Evolutionary conservation across 1,139 yeast species (phyloP).

Genomic region (Eremothecium cymbalariae): DNA sequence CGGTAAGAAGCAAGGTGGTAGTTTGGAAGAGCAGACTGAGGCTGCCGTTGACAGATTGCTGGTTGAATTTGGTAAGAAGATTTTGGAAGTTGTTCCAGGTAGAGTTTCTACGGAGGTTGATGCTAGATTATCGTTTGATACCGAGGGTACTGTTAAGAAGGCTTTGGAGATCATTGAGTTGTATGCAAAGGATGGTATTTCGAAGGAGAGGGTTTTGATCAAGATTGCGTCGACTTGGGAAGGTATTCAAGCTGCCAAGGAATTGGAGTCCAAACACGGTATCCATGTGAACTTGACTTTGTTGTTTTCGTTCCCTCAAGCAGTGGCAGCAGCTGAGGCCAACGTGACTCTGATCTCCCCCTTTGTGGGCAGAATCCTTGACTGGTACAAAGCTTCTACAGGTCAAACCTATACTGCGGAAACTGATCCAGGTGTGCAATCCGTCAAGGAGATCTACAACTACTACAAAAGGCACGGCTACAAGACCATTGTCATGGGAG

Average conservation of each 20-base stretch:
- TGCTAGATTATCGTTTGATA: slow-evolving; percentile 94
- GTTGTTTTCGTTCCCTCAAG: slow-evolving; percentile 91
- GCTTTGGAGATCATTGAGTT: slow-evolving; percentile 81
- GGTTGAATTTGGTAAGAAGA: slow-evolving; percentile 93
- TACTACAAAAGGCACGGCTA: slow-evolving; percentile 96
- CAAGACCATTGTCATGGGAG: slow-evolving; percentile 99
- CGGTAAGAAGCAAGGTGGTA: slow-evolving; percentile 55
- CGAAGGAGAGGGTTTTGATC: slow-evolving; percentile 84
- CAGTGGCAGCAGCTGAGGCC: slow-evolving; percentile 99
- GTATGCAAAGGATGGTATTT: slow-evolving; percentile 75
- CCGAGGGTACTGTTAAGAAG: slow-evolving; percentile 85
- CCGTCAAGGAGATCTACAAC: slow-evolving; percentile 85
- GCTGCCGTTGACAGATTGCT: slow-evolving; percentile 85
- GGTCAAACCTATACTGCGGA: slow-evolving; percentile 78
- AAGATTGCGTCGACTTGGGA: slow-evolving; percentile 98
- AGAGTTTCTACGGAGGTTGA: slow-evolving; percentile 99
- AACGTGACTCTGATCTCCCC: slow-evolving; percentile 93
- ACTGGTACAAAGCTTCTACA: slow-evolving; percentile 94
- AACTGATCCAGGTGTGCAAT: slow-evolving; percentile 91
- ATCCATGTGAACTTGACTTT: slow-evolving; percentile 94
- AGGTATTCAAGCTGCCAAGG: slow-evolving; percentile 98
- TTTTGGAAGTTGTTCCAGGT: slow-evolving; percentile 93
- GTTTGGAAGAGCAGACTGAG: slow-evolving; percentile 56
- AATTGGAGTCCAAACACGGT: slow-evolving; percentile 81
- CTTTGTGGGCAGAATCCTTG: slow-evolving; percentile 97